Conservation (phyloP, 176 grass and related monocot species). For the Tillandsia leiboldiana region DNA sequence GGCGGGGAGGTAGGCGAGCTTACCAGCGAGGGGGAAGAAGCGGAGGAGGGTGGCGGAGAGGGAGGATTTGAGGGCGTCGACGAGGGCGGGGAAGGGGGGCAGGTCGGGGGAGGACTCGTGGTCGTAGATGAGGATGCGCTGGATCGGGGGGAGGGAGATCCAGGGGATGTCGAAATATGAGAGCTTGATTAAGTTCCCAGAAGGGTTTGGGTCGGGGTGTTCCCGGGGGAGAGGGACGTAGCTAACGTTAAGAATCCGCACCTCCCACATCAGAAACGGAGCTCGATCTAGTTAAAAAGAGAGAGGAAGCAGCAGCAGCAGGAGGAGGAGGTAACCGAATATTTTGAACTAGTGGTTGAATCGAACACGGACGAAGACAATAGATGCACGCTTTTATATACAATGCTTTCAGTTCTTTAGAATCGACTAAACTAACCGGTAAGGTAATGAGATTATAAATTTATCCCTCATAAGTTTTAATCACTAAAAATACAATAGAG, state of each 20-base stretch:
- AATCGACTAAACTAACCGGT: too few species aligned
- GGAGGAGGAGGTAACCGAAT: too few species aligned
- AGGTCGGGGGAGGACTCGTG: neutral
- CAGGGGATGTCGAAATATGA: neutral
- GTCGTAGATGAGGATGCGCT: neutral
- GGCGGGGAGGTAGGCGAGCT: conserved; percentile 15
- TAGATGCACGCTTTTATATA: too few species aligned
- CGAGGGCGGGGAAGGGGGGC: conserved; percentile 16
- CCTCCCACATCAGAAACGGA: neutral
- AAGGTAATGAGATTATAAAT: too few species aligned
- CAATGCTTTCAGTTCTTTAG: too few species aligned
- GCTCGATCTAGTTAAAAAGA: too few species aligned
- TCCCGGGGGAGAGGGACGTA: neutral
- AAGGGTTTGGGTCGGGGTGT: neutral
- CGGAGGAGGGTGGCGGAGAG: conserved; percentile 14
- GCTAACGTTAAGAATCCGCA: neutral
- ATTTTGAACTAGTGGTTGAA: too few species aligned
- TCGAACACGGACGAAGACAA: too few species aligned
- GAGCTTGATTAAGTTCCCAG: neutral
- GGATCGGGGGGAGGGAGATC: neutral
- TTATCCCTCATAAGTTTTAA: too few species aligned
- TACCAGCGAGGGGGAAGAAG: conserved; percentile 25
- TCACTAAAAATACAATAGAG: too few species aligned
- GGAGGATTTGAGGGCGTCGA: conserved; percentile 20
- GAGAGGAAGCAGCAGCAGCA: too few species aligned